Evolutionary conservation across 805 yeast genomes (phyloP).

Genomic region (Metschnikowia koreensis): DNA sequence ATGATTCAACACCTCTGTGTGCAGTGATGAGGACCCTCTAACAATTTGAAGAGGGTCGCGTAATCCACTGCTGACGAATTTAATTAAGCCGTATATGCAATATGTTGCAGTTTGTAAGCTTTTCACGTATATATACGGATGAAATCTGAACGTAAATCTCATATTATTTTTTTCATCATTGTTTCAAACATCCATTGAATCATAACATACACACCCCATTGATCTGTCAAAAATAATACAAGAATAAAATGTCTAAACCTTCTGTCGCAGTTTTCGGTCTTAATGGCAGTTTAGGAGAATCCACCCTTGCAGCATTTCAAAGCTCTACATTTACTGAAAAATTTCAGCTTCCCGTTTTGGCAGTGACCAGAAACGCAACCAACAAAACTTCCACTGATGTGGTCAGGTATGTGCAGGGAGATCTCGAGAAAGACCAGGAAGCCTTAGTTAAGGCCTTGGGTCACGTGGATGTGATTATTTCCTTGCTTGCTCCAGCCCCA

Average conservation of each 20-base stretch:
- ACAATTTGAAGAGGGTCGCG: no score
- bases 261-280: slow-evolving; percentile 53
- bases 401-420: slow-evolving; percentile 40
- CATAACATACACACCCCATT: neutral
- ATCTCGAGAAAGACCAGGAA: slow-evolving; percentile 22
- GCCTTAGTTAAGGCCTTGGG: slow-evolving; percentile 32
- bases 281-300: slow-evolving; percentile 51
- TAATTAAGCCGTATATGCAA: no score
- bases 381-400: slow-evolving; percentile 31
- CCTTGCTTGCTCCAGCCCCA: slow-evolving; percentile 37
- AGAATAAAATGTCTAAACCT: slow-evolving; percentile 17
- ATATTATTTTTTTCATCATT: neutral
- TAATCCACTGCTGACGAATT: no score
- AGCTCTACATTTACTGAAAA: slow-evolving; percentile 42
- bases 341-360: slow-evolving; percentile 48
- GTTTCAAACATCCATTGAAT: neutral
- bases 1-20: no score
- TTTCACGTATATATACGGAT: no score
- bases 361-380: slow-evolving; percentile 46
- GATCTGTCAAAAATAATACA: neutral
- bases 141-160: no score
- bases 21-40: no score
- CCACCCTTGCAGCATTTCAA: slow-evolving; percentile 44
- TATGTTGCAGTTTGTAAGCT: no score
- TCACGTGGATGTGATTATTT: slow-evolving; percentile 52